Percentiles rank a stretch among this genome's conserved stretches.
These are phyloP conservation scores for Hygrocybe punicea DNA, from an alignment of 768 basidiomycete species.

Conservation along the genomic window DNA sequence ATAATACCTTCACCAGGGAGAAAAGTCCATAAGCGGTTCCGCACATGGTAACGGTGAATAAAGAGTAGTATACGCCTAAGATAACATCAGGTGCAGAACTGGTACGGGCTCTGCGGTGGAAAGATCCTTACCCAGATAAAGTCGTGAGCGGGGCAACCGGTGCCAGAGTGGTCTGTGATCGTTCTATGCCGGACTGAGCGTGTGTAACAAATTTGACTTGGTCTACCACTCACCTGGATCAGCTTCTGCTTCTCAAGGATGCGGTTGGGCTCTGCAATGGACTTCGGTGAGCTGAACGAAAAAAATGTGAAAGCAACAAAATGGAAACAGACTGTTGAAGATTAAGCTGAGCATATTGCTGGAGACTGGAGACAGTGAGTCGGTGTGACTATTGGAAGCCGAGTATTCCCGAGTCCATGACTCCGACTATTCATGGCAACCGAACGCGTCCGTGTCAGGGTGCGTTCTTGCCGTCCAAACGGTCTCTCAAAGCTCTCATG, in stretches of 20 bases:
- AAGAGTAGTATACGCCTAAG: conserved; percentile 52
- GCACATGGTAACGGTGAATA: conserved; percentile 53
- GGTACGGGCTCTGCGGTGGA: neutral
- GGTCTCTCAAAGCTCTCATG: conserved; percentile 6
- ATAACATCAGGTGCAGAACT: neutral
- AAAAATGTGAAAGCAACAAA: neutral
- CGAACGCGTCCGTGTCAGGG: conserved; percentile 77
- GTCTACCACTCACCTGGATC: conserved; percentile 53
- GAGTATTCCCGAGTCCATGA: conserved; percentile 10
- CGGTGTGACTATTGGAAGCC: neutral
- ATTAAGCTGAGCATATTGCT: conserved; percentile 55
- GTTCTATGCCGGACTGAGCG: conserved; percentile 27
- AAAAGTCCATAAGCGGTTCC: conserved; percentile 51
- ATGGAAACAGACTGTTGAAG: conserved; percentile 51
- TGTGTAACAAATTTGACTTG: no score
- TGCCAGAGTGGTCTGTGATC: conserved; percentile 54
- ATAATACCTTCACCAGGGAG: conserved; percentile 45
- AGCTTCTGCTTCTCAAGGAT: conserved; percentile 62
- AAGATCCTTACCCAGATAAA: conserved; percentile 57
- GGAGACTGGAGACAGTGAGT: neutral
- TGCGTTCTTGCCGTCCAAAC: conserved; percentile 38
- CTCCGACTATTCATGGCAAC: conserved; percentile 48
- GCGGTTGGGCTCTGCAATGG: conserved; percentile 54
- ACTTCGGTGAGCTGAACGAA: conserved; percentile 1
- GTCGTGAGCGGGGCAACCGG: conserved; percentile 57